phyloP scores from a whole-genome alignment of 495 filamentous ascomycete species.

The Aspergillus indologenus region DNA sequence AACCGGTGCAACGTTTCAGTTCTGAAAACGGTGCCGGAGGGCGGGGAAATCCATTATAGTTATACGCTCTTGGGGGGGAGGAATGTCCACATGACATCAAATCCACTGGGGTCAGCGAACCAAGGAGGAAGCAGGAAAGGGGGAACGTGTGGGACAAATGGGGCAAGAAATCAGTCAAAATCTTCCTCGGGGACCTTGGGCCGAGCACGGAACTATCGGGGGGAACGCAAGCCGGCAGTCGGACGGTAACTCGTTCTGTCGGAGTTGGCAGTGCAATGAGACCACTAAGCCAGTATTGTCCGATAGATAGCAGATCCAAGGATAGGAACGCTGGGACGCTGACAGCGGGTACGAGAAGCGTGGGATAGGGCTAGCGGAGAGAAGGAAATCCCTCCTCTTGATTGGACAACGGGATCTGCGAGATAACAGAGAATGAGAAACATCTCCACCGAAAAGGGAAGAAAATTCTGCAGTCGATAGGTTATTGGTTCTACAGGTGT shows the following conservation, averaged over 20 bases:
- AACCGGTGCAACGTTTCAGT: constrained; percentile 1
- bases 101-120: background rate
- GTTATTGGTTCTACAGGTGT: background rate
- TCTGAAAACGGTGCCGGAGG: background rate
- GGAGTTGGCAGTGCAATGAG: background rate
- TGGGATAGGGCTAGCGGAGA: background rate
- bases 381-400: background rate
- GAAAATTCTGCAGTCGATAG: background rate
- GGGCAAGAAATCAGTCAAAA: background rate
- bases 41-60: background rate
- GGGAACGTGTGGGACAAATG: constrained; percentile 3
- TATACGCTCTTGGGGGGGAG: background rate
- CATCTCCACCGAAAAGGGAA: background rate
- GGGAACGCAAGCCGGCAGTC: background rate
- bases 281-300: background rate
- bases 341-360: background rate
- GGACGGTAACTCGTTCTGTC: background rate
- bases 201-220: background rate
- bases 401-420: background rate
- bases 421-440: background rate
- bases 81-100: background rate
- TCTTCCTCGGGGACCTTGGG: background rate
- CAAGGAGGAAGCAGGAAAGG: background rate
- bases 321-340: background rate
- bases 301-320: background rate